Base-by-base conservation (phyloP, 441 rosid genomes). In the Macaranga tanarius region DNA sequence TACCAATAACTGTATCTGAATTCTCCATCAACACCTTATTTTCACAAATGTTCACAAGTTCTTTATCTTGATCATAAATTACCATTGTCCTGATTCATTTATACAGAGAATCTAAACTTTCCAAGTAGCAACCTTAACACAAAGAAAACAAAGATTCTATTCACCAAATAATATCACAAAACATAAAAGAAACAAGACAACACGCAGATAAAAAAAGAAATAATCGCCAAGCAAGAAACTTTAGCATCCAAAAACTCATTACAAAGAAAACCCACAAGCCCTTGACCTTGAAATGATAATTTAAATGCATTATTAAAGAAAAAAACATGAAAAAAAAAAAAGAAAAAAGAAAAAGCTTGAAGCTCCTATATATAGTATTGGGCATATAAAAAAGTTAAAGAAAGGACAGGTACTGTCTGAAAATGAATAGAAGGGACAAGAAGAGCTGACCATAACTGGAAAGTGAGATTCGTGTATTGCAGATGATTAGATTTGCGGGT, bases 11-110 rank as follows among this genome's bases (percentile, higher is more conserved):
- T 28, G 66, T 71, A 16, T 28, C 63, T n/a, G 74, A 82, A 70
- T 82, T 84, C 83, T 90, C 95, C 97, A 91, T 90, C 7, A 57
- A 62, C 42, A 52, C 66, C 57, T 58, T 72, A 31, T 62, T 74
- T 64, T 26, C 22, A 63, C 25, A 67, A 78, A 65, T 73, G 54
- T 71, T 47, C 13, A 31, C 38, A 34, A 34, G 38, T 34, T 26
- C 54, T 59, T 77, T 69, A 3, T 73, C 52, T 64, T 19, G 8
- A 26, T 73, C 62, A 57, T 60, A 73, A 57, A 75, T 38, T 40
- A 65, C 69, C 83, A 73, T 77, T 65, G 70, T 58, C 63, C 17
- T 12, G 69, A 55, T 74, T 48, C 26, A 55, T 7, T 48, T 60
- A 19, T 15, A 34, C 15, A 19, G 0, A 31, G 13, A 34, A 51